A percentile compares a stretch with the other conserved stretches of the same genome.
phyloP scores from a whole-genome alignment of 192 early-diverging fungal species.

The Chytriomyces sp. region DNA sequence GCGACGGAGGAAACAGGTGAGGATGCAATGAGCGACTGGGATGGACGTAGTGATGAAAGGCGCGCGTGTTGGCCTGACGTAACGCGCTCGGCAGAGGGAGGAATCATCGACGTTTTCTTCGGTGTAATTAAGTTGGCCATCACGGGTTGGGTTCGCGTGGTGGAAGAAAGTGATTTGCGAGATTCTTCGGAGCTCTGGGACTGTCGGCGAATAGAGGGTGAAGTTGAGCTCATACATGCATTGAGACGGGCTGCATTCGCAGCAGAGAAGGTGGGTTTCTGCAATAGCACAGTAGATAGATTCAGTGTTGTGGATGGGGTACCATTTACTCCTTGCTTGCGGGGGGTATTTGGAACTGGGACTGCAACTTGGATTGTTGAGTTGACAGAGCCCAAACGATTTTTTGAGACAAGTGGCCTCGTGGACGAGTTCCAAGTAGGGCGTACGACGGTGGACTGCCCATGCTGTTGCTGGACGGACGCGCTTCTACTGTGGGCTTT shows the following conservation, averaged over 20 bases:
- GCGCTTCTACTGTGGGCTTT: no score
- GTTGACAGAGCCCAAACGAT: not conserved
- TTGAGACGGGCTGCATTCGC: not conserved
- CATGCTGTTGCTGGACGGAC: not conserved
- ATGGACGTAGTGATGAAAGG: not conserved
- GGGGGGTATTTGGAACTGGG: not conserved
- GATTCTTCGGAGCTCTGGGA: not conserved
- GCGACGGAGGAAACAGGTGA: not conserved
- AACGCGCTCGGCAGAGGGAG: not conserved
- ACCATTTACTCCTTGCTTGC: no score
- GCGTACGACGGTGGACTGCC: not conserved
- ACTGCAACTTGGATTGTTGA: not conserved
- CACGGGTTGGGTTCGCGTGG: not conserved
- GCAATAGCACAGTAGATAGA: not conserved
- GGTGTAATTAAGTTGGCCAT: not conserved
- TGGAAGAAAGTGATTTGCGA: not conserved
- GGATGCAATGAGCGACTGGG: not conserved
- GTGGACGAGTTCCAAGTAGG: not conserved
- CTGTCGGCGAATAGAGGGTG: not conserved
- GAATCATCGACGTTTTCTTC: not conserved
- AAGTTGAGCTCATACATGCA: not conserved
- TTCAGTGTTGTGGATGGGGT: no score
- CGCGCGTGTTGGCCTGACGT: slow-evolving; percentile 1
- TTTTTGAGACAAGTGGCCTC: not conserved
- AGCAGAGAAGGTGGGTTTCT: not conserved